Conservation (phyloP, 192 early-diverging fungal genomes). For the Entrophospora sp. region DNA sequence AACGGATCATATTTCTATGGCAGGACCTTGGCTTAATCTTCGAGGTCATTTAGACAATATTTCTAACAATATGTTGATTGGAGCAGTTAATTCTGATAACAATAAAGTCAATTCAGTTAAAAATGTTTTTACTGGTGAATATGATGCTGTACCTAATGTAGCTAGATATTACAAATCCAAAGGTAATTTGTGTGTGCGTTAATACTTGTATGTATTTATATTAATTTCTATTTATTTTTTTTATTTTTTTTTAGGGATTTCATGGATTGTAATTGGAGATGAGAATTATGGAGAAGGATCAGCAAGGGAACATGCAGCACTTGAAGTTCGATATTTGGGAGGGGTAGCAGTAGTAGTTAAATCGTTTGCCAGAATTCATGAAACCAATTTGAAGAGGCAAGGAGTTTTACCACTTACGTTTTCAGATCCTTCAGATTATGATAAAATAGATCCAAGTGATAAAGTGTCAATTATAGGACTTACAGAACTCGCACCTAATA, state of each 20-base stretch:
- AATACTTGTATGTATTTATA: too few species aligned
- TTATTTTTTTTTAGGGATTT: constrained; percentile 4
- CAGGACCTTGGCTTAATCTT: constrained; percentile 87
- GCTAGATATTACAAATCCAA: constrained; percentile 94
- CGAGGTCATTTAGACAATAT: constrained; percentile 99
- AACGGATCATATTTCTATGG: constrained; percentile 96
- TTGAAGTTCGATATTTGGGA: constrained; percentile 93
- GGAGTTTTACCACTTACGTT: constrained; percentile 96
- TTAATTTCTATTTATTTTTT: neutral
- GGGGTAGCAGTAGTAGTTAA: constrained; percentile 93
- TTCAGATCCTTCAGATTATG: constrained; percentile 88
- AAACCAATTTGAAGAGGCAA: constrained; percentile 99
- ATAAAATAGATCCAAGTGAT: constrained; percentile 79
- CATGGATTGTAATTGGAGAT: constrained; percentile 96
- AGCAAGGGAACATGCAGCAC: constrained; percentile 96
- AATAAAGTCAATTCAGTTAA: constrained; percentile 67
- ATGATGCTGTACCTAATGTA: constrained; percentile 82
- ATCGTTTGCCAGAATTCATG: constrained; percentile 98
- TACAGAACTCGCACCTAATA: constrained; percentile 69
- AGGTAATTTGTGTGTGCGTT: constrained; percentile 30
- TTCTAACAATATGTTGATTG: constrained; percentile 98
- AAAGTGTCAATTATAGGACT: constrained; percentile 86
- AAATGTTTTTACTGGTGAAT: constrained; percentile 66
- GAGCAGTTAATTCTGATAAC: constrained; percentile 87
- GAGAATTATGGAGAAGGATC: constrained; percentile 99